Base-by-base conservation (phyloP, 305 asterid species). In the Andrographis paniculata region DNA sequence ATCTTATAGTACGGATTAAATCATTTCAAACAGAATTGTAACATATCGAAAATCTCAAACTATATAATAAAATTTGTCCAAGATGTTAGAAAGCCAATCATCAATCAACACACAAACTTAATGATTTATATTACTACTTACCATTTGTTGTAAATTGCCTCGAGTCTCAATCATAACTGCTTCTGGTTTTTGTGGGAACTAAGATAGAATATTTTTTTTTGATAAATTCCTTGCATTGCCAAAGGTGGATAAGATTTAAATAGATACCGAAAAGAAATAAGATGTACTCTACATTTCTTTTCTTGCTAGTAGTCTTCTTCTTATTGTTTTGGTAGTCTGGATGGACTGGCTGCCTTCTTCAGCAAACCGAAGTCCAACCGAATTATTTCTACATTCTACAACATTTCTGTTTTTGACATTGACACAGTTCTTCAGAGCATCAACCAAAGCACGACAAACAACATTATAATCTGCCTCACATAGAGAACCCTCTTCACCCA, bases 401-500 rank as follows among this genome's bases (percentile, higher is more conserved):
- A 70, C 66, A 61, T 42, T 69, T 68, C 77, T 71, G 60, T 85
- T 84, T 59, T 87, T 87, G 37, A 77, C 78, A 66, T 74, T 70
- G 52, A 84, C 88, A 58, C 94, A 84, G 70, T 64, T 71, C 78
- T 72, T 79, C 56, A 88, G 65, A 62, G 85, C 85, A 56, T 84
- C 95, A 64, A 77, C 87, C 35, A 88, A 64, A 57, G 84, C 81
- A 56, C 75, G 89, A 45, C 70, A 74, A 56, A 95, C 97, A 58
- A 79, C 66, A 51, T 46, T 69, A 61, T 77, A 77, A 50, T 80
- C 82, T 62, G 73, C 75, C 71, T 84, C 94, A 45, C 72, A 77
- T 47, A 73, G 59, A 19, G 85, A 84, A 48, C 97, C 97, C 72
- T 84, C 93, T 70, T 75, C 95, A 42, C 93, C 78, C 63, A 88